A percentile compares a stretch with the other conserved stretches of the same genome.
phyloP scores from a whole-genome alignment of 495 filamentous ascomycete species.

The Lasiosphaeria hispida region DNA sequence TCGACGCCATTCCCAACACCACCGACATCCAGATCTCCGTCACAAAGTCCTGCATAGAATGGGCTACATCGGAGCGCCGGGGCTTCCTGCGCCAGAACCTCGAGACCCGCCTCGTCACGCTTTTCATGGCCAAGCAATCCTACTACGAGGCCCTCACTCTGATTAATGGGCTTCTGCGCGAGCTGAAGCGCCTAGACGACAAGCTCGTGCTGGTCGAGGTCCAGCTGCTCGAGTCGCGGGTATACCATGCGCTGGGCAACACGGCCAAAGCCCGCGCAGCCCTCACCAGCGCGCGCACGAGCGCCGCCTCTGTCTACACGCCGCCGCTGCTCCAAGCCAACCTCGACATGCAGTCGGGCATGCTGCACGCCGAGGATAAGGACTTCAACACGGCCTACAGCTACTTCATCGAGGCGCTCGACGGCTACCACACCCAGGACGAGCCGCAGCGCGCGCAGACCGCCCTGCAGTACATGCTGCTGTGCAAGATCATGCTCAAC shows the following conservation, averaged over 20 bases:
- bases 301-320: constrained; percentile 93
- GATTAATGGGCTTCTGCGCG: constrained; percentile 90
- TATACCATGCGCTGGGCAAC: constrained; percentile 97
- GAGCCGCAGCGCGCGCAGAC: constrained; percentile 80
- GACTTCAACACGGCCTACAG: constrained; percentile 98
- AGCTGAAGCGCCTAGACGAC: constrained; percentile 97
- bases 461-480: constrained; percentile 97
- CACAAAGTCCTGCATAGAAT: constrained; percentile 98
- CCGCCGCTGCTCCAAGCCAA: constrained; percentile 93
- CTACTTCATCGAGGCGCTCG: constrained; percentile 98
- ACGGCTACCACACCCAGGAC: constrained; percentile 93
- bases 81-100: constrained; percentile 97
- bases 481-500: constrained; percentile 99
- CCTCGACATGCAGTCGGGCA: constrained; percentile 97
- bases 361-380: constrained; percentile 96
- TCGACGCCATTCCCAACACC: constrained; percentile 88
- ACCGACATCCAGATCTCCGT: constrained; percentile 88
- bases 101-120: constrained; percentile 87
- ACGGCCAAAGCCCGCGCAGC: constrained; percentile 93
- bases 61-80: constrained; percentile 88
- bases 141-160: constrained; percentile 96
- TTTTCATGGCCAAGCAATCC: constrained; percentile 93
- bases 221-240: constrained; percentile 91
- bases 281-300: constrained; percentile 89
- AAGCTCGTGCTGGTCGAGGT: constrained; percentile 99